Percentiles rank a stretch among this genome's conserved stretches.
Evolutionary conservation across 331 rosid genomes (phyloP).

Genomic region (Rosa hybrid): DNA sequence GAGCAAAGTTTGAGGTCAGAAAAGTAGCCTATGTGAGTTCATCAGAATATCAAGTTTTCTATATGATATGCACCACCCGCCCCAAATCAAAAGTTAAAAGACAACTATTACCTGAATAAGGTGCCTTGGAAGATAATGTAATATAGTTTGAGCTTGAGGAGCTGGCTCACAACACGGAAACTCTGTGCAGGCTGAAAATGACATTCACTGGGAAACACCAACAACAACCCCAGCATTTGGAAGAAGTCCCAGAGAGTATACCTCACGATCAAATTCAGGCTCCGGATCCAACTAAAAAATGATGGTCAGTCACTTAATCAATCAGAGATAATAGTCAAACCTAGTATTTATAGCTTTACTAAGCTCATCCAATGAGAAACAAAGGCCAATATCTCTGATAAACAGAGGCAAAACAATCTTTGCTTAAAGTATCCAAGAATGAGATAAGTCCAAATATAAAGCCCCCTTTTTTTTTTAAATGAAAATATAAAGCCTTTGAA

Average conservation of each 20-base stretch:
- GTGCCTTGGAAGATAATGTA: slow-evolving; percentile 92
- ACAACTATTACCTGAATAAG: slow-evolving; percentile 82
- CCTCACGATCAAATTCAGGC: slow-evolving; percentile 97
- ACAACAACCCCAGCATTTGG: slow-evolving; percentile 96
- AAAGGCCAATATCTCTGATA: not conserved
- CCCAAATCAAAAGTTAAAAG: slow-evolving; percentile 9
- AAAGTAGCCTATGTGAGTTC: slow-evolving; percentile 4
- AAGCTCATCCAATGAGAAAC: slow-evolving; percentile 24
- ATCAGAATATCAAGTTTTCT: not conserved
- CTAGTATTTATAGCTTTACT: slow-evolving; percentile 14
- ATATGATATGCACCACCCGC: not conserved
- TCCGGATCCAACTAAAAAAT: slow-evolving; percentile 92
- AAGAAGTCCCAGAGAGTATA: slow-evolving; percentile 94
- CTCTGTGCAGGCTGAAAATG: slow-evolving; percentile 92
- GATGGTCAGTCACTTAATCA: slow-evolving; percentile 28
- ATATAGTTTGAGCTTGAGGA: slow-evolving; percentile 98
- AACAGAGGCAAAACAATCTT: not conserved
- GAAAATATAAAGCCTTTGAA: not conserved
- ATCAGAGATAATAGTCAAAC: slow-evolving; percentile 28
- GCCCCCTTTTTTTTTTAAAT: not conserved
- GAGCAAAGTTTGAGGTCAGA: not conserved
- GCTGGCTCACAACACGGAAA: slow-evolving; percentile 99
- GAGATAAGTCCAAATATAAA: not conserved
- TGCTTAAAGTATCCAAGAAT: not conserved
- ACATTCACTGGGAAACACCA: slow-evolving; percentile 92